A percentile compares a stretch with the other conserved stretches of the same genome.
phyloP scores from a whole-genome alignment of 2,329 filamentous ascomycete genomes.

The Aspergillus luchuensis region DNA sequence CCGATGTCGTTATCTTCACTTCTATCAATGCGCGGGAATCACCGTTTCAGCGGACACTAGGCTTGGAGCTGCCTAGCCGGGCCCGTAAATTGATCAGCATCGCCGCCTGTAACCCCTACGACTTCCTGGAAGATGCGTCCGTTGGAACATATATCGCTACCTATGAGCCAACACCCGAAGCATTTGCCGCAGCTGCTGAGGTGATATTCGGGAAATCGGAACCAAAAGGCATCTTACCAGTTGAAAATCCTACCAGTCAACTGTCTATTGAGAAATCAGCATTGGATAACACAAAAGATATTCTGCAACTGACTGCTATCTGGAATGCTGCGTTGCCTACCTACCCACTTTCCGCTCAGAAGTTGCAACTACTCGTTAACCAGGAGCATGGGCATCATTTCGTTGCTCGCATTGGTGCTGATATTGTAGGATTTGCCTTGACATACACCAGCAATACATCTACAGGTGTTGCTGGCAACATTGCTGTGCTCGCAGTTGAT shows the following conservation, averaged over 20 bases:
- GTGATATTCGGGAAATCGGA: slow-evolving; percentile 41
- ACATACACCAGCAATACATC: slow-evolving; percentile 30
- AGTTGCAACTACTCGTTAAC: slow-evolving; percentile 31
- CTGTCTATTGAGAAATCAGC: slow-evolving; percentile 10
- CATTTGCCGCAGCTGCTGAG: slow-evolving; percentile 43
- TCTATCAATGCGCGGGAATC: slow-evolving; percentile 45
- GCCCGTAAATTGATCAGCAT: slow-evolving; percentile 39
- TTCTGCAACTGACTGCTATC: slow-evolving; percentile 31
- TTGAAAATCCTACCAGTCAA: slow-evolving; percentile 25
- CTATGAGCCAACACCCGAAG: slow-evolving; percentile 48
- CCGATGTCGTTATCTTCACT: slow-evolving; percentile 44
- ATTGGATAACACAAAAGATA: slow-evolving; percentile 29
- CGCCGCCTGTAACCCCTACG: slow-evolving; percentile 49
- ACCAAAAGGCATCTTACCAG: slow-evolving; percentile 40
- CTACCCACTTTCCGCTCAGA: slow-evolving; percentile 35
- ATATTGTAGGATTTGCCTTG: slow-evolving; percentile 43
- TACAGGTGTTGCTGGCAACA: slow-evolving; percentile 3
- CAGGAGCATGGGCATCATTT: slow-evolving; percentile 36
- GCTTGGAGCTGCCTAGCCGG: slow-evolving; percentile 33
- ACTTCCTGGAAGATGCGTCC: slow-evolving; percentile 42
- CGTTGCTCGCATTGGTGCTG: slow-evolving; percentile 31
- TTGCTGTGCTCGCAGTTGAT: slow-evolving; percentile 43
- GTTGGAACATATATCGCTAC: slow-evolving; percentile 48
- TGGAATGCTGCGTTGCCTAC: slow-evolving; percentile 43
- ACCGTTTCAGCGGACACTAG: slow-evolving; percentile 40